phyloP scores from a whole-genome alignment of 345 rosid genomes.

The Viola odorata region DNA sequence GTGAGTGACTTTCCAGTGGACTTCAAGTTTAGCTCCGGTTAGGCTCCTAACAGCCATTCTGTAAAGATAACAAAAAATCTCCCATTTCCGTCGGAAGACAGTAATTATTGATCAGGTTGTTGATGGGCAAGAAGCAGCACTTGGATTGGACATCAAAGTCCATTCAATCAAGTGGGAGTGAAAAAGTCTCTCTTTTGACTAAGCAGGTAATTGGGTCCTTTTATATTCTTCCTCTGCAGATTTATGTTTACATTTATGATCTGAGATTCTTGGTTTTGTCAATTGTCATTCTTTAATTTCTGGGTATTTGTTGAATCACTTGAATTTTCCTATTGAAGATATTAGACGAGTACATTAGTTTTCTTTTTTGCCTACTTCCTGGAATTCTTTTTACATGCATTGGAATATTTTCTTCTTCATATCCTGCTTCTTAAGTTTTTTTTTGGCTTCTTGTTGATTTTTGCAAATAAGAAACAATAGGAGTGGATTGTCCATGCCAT shows the following conservation, averaged over 20 bases:
- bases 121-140: slow-evolving; percentile 61
- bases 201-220: slow-evolving; percentile 34
- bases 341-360: too few species aligned
- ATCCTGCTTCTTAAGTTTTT: neutral
- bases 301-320: slow-evolving; percentile 6
- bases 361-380: neutral
- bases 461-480: neutral
- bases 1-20: too few species aligned
- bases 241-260: too few species aligned
- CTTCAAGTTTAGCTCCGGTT: too few species aligned
- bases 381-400: neutral
- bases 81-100: slow-evolving; percentile 11
- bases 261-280: too few species aligned
- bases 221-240: neutral
- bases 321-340: neutral
- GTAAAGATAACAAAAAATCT: neutral
- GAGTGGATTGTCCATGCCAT: too few species aligned
- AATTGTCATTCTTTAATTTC: too few species aligned
- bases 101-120: neutral
- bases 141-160: slow-evolving; percentile 49
- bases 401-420: neutral
- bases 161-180: slow-evolving; percentile 40
- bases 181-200: slow-evolving; percentile 50
- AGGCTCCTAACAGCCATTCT: too few species aligned
- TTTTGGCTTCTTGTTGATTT: too few species aligned